Conservation (phyloP, 495 filamentous ascomycete genomes). For the Penicillium coprophilum region DNA sequence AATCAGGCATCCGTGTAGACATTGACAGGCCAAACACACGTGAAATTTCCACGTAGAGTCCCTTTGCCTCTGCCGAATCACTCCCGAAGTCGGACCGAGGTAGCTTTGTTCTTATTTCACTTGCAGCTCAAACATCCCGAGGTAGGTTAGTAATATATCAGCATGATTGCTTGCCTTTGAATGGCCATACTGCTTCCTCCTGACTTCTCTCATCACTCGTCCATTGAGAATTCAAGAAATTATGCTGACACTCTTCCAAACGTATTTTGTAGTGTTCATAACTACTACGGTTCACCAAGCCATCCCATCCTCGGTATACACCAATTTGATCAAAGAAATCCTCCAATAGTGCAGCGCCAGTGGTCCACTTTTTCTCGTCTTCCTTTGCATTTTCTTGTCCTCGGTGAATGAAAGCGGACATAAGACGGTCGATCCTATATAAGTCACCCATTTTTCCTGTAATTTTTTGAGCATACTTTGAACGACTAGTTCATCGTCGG, state of each 20-base stretch:
- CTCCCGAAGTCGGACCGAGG: too few species aligned
- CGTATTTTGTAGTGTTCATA: neutral
- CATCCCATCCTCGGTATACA: neutral
- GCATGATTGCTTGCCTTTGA: too few species aligned
- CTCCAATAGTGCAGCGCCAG: neutral
- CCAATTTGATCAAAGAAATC: neutral
- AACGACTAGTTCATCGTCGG: neutral
- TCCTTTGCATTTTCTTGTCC: too few species aligned
- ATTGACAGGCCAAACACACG: too few species aligned
- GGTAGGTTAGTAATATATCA: too few species aligned
- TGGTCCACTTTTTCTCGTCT: neutral
- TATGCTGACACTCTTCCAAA: neutral
- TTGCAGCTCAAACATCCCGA: too few species aligned
- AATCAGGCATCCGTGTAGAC: too few species aligned
- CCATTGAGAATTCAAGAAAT: neutral
- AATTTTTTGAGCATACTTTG: neutral
- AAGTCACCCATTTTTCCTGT: neutral
- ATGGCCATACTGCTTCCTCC: neutral
- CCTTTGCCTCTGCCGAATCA: too few species aligned
- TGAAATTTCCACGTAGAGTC: too few species aligned
- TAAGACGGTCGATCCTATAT: neutral
- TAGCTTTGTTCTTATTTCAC: too few species aligned
- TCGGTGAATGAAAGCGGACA: neutral
- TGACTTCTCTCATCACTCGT: neutral
- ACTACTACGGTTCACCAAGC: neutral